Base-by-base conservation (phyloP, 805 yeast species). In the Candida vaughaniae region DNA sequence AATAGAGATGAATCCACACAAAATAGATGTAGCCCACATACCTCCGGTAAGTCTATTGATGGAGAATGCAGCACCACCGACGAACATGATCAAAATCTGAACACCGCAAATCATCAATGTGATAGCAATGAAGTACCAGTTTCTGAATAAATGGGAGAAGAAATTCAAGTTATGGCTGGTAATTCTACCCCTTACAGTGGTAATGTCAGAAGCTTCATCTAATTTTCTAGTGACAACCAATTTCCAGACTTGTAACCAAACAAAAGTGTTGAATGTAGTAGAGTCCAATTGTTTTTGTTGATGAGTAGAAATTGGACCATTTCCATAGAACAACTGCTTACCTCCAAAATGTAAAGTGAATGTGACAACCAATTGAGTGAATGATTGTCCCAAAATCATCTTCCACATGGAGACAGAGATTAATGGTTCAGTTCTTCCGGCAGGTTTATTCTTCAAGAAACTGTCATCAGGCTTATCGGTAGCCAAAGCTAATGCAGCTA, bases 381-480 rank as follows among this genome's bases (percentile, higher is more conserved):
- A 42, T 1, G 96, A 75, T 65, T 93, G 97, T 2, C 95, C 93
- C 33, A 90, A 43, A 49, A 93, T 93, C 97, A 93, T 91, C 63
- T 93, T 93, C 99, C 99, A 93, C 90, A 93, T 93, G 7, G 96
- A 84, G 3, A 82, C 80, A 4, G 95, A 73, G 47, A 93, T 91
- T 62, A 93, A 71, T 1, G 95, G 85, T 11, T 78, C 75, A 16
- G 69, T 65, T 53, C 96, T 77, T 22, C 95, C 93, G 28, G 82
- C 88, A 2, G 99, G 99, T 54, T 77, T 80, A 36, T 87, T 73
- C 45, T 84, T 78, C 55, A 93, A 69, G 29, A 87, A 81, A 27
- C 82, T 75, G 32, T 82, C 85, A 51, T 88, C 90, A 0, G 99
- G 99, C 51, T 91, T 90, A 58, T 93, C 99, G 3, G 99, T 93